Conservation (phyloP, 192 early-diverging fungal species). For the Fimicolochytrium jonesii region DNA sequence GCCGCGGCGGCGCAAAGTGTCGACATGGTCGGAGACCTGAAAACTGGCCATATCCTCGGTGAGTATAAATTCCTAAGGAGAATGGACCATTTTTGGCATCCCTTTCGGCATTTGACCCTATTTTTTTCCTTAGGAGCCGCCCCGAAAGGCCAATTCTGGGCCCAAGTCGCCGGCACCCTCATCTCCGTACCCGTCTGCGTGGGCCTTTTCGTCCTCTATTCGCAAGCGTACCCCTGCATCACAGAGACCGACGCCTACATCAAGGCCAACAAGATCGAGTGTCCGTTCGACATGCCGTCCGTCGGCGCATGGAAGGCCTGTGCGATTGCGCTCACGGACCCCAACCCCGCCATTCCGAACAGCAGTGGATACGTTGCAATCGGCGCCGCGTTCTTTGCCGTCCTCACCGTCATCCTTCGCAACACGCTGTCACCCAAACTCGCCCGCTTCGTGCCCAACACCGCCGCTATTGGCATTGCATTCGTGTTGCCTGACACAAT, state of each 20-base stretch:
- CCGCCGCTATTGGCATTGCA: slow-evolving; percentile 41
- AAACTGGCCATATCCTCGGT: slow-evolving; percentile 75
- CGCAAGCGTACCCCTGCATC: slow-evolving; percentile 62
- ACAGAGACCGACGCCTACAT: not conserved
- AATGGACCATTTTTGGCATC: too few relatives aligned
- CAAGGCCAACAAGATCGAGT: not conserved
- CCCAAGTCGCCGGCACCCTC: slow-evolving; percentile 73
- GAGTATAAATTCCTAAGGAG: too few relatives aligned
- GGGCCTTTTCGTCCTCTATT: slow-evolving; percentile 58
- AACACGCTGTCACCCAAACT: slow-evolving; percentile 40
- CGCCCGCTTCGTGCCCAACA: slow-evolving; percentile 48
- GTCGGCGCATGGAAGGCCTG: not conserved
- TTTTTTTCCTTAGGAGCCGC: too few relatives aligned
- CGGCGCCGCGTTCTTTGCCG: not conserved
- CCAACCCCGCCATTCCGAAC: not conserved
- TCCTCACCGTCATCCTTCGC: slow-evolving; percentile 39
- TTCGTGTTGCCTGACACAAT: slow-evolving; percentile 2
- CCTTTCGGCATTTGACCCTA: too few relatives aligned
- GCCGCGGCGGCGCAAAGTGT: slow-evolving; percentile 63
- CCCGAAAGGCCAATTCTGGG: slow-evolving; percentile 78
- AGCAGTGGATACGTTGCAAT: not conserved
- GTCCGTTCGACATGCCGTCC: not conserved
- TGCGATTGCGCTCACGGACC: not conserved
- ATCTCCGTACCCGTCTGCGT: slow-evolving; percentile 56
- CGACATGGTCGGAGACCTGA: slow-evolving; percentile 76